A percentile compares a stretch with the other conserved stretches of the same genome.
These are phyloP conservation scores for Leccinum variicolor DNA, from an alignment of 768 basidiomycete species.

Conservation along the genomic window DNA sequence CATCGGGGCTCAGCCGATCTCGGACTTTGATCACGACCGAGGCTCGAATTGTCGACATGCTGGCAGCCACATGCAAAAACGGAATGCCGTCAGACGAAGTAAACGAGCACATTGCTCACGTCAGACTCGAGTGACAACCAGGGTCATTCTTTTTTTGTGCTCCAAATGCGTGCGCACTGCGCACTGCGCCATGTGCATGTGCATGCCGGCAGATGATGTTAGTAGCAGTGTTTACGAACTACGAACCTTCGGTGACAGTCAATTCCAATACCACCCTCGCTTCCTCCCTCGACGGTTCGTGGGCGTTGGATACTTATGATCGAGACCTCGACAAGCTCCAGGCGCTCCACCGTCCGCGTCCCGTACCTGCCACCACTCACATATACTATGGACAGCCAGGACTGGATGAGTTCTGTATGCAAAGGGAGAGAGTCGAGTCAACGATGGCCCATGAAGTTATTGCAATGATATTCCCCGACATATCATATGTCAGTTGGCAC, in stretches of 20 bases:
- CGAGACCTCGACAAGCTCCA: constrained; percentile 38
- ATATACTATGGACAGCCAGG: constrained; percentile 39
- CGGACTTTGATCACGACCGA: neutral
- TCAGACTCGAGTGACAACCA: neutral
- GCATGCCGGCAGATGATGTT: neutral
- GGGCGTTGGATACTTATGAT: constrained; percentile 28
- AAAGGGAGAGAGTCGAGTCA: neutral
- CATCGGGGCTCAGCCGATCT: neutral
- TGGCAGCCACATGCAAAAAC: neutral
- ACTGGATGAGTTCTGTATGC: constrained; percentile 32
- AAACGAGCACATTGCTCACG: neutral
- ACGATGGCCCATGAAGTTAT: neutral
- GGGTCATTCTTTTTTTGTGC: neutral
- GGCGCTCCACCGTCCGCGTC: neutral
- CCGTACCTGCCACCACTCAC: constrained; percentile 18
- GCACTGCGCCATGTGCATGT: neutral
- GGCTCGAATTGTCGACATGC: neutral
- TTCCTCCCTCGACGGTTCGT: constrained; percentile 36
- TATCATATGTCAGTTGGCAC: neutral
- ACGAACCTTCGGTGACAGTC: constrained; percentile 44
- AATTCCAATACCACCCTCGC: constrained; percentile 40
- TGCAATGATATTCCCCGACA: neutral
- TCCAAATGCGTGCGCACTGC: neutral
- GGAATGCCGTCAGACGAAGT: neutral
- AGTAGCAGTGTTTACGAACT: neutral